A percentile compares a stretch with the other conserved stretches of the same genome.
Evolutionary conservation across 1,284 basidiomycete species (phyloP).

Genomic region (Athelia sp.): DNA sequence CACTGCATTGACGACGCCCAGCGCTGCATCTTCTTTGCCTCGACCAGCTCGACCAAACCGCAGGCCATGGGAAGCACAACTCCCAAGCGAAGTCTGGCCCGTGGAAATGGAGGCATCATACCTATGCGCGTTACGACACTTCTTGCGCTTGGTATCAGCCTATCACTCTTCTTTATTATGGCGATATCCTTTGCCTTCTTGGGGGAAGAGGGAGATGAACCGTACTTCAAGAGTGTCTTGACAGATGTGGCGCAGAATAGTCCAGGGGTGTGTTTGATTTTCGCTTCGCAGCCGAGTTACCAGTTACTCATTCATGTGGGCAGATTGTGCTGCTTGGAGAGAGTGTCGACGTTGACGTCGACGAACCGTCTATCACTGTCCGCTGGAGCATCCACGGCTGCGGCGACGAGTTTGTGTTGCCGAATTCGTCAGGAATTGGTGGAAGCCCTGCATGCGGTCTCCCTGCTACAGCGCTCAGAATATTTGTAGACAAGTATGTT

Average conservation of each 20-base stretch:
- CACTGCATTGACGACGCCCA: no score
- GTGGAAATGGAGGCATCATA: slow-evolving; percentile 16
- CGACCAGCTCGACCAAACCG: not conserved
- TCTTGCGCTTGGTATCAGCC: slow-evolving; percentile 30
- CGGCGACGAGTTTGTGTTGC: slow-evolving; percentile 39
- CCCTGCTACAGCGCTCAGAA: slow-evolving; percentile 34
- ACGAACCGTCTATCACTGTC: slow-evolving; percentile 50
- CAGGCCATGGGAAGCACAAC: not conserved
- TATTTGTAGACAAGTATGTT: slow-evolving; percentile 48
- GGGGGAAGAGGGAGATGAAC: slow-evolving; percentile 36
- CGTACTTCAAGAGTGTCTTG: slow-evolving; percentile 36
- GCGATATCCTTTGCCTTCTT: slow-evolving; percentile 46
- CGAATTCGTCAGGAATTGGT: slow-evolving; percentile 44
- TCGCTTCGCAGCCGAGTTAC: not conserved
- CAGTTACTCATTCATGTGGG: not conserved
- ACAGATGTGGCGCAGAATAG: slow-evolving; percentile 33
- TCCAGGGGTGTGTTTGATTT: slow-evolving; percentile 41
- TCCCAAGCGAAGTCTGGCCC: not conserved
- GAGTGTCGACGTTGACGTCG: slow-evolving; percentile 52
- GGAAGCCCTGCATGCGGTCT: slow-evolving; percentile 43
- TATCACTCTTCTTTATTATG: slow-evolving; percentile 44
- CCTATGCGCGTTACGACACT: slow-evolving; percentile 36
- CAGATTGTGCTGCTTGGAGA: slow-evolving; percentile 52
- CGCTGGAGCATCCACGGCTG: slow-evolving; percentile 57
- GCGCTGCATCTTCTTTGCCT: no score